Base-by-base conservation (phyloP, 2,329 filamentous ascomycete genomes). In the Stemphylium lycopersici region DNA sequence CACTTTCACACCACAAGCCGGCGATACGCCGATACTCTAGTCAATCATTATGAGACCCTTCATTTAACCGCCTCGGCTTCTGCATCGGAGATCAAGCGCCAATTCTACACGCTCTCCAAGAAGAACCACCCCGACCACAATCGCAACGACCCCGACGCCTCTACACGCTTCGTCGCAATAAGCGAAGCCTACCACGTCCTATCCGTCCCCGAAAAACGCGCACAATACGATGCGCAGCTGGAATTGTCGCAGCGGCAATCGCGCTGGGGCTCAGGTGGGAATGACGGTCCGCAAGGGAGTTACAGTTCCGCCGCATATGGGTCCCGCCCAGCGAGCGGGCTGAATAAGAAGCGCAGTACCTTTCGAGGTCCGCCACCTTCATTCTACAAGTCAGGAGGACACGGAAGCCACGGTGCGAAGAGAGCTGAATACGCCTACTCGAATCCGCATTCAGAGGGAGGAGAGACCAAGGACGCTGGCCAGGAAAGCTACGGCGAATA, bases 101-200 rank as follows among this genome's bases (percentile, higher is more conserved):
- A 85, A 73, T 99, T 97, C 84, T 98, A 97, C 82, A 78, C 83
- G 57, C 90, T 98, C 73, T 96, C 92, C 70, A 96, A 97, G 78
- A 79, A 84, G 48, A 89, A 96, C 82, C 95, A 99, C 77, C 95
- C 95, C 1, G 95, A 99, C 81, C 87, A 87, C 72, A 96, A 98
- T 81, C 90, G 83, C 56, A 72, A 84, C 65, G 89, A 96, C 76
- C 89, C 90, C 4, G 72, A 78, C 54, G 90, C 93, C 58, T 81
- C 87, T 3, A 79, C 84, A 53, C 90, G 88, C 72, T 99, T 96
- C 81, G 86, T 92, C 75, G 83, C 86, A 65, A 89, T 97, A 72
- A 89, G 86, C 71, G 89, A 95, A 72, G 92, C 93, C 64, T 97
- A 96, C 80, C 81, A 86, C 53, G 76, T 90, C 39, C 89, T 97